A percentile compares a stretch with the other conserved stretches of the same genome.
Evolutionary conservation across 192 early-diverging fungal species (phyloP).

Genomic region (Paraglomus brasilianum): DNA sequence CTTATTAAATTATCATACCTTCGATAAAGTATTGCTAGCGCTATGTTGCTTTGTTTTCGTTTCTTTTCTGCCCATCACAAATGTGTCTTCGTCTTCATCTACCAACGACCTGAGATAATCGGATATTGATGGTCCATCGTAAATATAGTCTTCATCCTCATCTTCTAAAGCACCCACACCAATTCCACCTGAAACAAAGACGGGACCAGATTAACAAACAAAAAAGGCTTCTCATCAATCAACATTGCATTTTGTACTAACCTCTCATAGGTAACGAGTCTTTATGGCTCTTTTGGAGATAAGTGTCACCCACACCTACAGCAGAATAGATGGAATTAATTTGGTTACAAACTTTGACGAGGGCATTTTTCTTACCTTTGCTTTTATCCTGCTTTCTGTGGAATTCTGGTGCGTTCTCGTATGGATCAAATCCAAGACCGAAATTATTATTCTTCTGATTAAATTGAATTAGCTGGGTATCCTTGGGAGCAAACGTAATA

Average conservation of each 20-base stretch:
- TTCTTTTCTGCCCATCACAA: slow-evolving; percentile 39
- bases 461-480: slow-evolving; percentile 51
- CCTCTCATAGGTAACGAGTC: slow-evolving; percentile 34
- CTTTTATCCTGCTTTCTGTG: slow-evolving; percentile 18
- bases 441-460: slow-evolving; percentile 52
- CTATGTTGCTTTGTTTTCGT: slow-evolving; percentile 8
- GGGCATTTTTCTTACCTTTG: slow-evolving; percentile 22
- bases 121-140: slow-evolving; percentile 12
- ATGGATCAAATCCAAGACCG: slow-evolving; percentile 74
- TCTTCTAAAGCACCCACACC: slow-evolving; percentile 73
- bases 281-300: slow-evolving; percentile 9
- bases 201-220: neutral
- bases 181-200: slow-evolving; percentile 43
- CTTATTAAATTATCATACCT: neutral
- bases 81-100: slow-evolving; percentile 32
- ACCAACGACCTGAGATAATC: slow-evolving; percentile 33
- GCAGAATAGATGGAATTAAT: too few species aligned
- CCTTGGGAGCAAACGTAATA: slow-evolving; percentile 66
- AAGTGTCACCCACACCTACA: neutral
- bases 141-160: slow-evolving; percentile 51
- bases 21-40: neutral
- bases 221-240: too few species aligned
- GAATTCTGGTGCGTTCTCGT: slow-evolving; percentile 65
- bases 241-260: slow-evolving; percentile 34
- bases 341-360: too few species aligned